Base-by-base conservation (phyloP, 805 yeast species). In the Yarrowia divulgata region DNA sequence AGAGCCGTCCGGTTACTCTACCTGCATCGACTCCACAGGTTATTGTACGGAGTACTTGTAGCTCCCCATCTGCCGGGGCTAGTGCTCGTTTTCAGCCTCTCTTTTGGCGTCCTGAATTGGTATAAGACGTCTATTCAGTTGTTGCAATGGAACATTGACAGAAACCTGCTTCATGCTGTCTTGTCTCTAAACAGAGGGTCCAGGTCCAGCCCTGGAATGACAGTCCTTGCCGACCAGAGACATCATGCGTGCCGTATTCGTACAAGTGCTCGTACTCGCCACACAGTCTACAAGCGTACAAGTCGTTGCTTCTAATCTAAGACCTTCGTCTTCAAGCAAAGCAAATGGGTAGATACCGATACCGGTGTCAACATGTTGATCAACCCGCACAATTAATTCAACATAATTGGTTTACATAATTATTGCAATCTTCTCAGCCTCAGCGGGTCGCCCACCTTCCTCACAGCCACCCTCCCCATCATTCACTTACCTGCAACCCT, bases 151-250 rank as follows among this genome's bases (percentile, higher is more conserved):
- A n/a, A 8, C n/a, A 8, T 35, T 48, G 18, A 48, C 12, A 6
- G 10, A 46, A 6, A 29, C 54, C 54, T 49, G 54, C 54, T 16
- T 49, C 37, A 32, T 49, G 54, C 54, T 49, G 54, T 49, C 54
- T 32, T 49, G 37, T 32, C 8, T 32, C 52, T 29, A 32, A 45
- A 48, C 34, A 14, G 29, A 23, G 29, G 29, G 29, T 23, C 29
- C 29, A 23, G 4, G 29, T 23, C 29, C 29, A 9, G n/a, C 8
- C 34, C 5, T 16, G n/a, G 19, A n/a, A 16, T 13, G 13, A 8
- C 16, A 13, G 48, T 5, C 1, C 52, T 12, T 23, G 29, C 52
- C 35, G 9, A 23, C 16, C 34, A 23, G 54, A 49, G 35, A 16
- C 39, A 49, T n/a, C 39, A 49, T n/a, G 8, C 8, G 45, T 14